Conservation (phyloP, 2,329 filamentous ascomycete genomes). For the Epichloe elymi region DNA sequence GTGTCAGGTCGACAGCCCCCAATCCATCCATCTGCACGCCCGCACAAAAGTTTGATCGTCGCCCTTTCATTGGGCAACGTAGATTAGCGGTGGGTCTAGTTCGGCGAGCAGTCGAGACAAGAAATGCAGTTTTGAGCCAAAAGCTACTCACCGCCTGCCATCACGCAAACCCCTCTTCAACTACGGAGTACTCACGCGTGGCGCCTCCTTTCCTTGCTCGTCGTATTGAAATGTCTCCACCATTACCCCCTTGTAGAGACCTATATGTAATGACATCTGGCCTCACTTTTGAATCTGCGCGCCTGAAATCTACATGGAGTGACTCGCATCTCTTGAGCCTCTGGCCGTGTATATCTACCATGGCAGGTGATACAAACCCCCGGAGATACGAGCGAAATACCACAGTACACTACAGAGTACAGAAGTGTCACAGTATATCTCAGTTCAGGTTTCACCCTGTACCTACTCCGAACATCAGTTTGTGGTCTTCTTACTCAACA, state of each 20-base stretch:
- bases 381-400: background rate
- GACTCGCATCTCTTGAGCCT: background rate
- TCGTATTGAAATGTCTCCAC: background rate
- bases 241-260: too few relatives aligned
- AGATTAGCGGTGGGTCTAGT: slow-evolving; percentile 4
- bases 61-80: slow-evolving; percentile 21
- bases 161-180: slow-evolving; percentile 3
- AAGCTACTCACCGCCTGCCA: slow-evolving; percentile 3
- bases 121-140: slow-evolving; percentile 13
- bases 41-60: slow-evolving; percentile 22
- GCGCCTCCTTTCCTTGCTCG: background rate
- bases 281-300: background rate
- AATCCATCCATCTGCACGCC: background rate
- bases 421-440: background rate
- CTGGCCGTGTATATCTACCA: background rate
- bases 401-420: background rate
- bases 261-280: too few relatives aligned
- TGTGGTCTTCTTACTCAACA: background rate
- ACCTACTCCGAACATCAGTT: background rate
- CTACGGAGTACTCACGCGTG: background rate
- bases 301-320: background rate
- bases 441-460: background rate
- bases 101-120: slow-evolving; percentile 7
- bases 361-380: background rate
- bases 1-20: background rate